Conservation (phyloP, 2,329 filamentous ascomycete genomes). For the Huntiella decipiens region DNA sequence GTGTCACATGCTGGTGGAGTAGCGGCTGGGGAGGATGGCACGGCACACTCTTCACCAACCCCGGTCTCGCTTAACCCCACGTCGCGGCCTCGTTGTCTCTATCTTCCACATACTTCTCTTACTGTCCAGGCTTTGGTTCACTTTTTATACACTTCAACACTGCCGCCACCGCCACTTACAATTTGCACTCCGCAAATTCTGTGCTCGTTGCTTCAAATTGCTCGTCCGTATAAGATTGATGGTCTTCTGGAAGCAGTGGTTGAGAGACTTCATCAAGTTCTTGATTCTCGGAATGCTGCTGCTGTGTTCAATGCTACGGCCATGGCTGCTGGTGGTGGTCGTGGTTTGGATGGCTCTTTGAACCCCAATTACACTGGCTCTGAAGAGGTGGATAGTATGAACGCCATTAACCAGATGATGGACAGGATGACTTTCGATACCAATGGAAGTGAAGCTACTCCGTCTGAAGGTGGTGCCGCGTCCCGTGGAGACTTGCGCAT, state of each 20-base stretch:
- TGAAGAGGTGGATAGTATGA: conserved; percentile 14
- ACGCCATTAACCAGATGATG: conserved; percentile 6
- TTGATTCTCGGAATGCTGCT: conserved; percentile 86
- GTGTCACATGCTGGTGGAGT: conserved; percentile 26
- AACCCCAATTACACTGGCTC: conserved; percentile 41
- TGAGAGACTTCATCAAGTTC: conserved; percentile 68
- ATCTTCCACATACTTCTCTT: conserved; percentile 77
- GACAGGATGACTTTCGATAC: conserved; percentile 6
- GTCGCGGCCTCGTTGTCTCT: conserved; percentile 66
- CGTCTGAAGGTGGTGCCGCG: not conserved
- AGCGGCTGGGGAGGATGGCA: conserved; percentile 23
- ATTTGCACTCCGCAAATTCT: conserved; percentile 89
- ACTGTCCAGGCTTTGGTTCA: conserved; percentile 82
- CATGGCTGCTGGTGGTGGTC: conserved; percentile 88
- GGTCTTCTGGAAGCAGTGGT: conserved; percentile 84
- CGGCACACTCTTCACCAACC: conserved; percentile 33
- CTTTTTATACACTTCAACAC: conserved; percentile 80
- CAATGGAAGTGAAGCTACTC: not conserved
- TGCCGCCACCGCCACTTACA: conserved; percentile 55
- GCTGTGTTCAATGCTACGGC: conserved; percentile 96
- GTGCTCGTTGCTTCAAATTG: conserved; percentile 83
- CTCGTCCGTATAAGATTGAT: conserved; percentile 81
- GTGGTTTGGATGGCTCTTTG: conserved; percentile 51
- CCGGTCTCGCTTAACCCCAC: conserved; percentile 37
- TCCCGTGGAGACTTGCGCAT: conserved; percentile 24